Base-by-base conservation (phyloP, 2,329 filamentous ascomycete species). In the Fonsecaea pugnacius region DNA sequence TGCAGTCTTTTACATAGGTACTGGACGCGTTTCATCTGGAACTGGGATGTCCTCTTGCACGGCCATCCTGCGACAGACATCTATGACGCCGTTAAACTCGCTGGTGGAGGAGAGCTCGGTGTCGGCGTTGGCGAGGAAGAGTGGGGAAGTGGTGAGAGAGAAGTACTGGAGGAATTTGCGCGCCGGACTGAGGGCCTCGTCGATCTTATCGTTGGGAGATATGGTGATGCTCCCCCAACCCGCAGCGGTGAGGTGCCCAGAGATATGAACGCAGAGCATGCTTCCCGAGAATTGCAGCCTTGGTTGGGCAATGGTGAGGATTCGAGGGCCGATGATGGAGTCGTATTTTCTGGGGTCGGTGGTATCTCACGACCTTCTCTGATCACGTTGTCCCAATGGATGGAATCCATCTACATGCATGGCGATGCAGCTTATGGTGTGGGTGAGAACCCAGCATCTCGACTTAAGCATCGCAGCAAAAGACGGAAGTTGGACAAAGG, bases 71-170 rank as follows among this genome's bases (percentile, higher is more conserved):
- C 89, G 1, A 86, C 89, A 1, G 89, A 89, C 67, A 82, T 96
- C 4, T 92, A 92, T 72, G 87, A 89, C 10, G 92, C 91, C 5
- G 87, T 96, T 73, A 96, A 96, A 76, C 83, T 99, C 35, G 91
- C 93, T 12, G 91, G 90, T 6, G 92, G 91, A 36, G 94, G 95
- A 18, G 94, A 98, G 78, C 85, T 98, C 30, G 95, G 95, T 16
- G 86, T 97, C 52, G 95, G 95, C 0, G 95, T 98, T 1, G 95
- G 95, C 18, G 95, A 98, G 75, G 95, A 98, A 78, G 91, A 97
- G 61, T 89, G 92, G 75, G 94, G 94, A 4, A 97, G 94, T 74
- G 92, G 92, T 35, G 94, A 98, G 79, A 84, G 94, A 71, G 94
- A 96, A 71, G 94, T 98, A 0, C 81, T 99, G 1, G 94, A 98